These are phyloP conservation scores for Volvariella surrecta DNA, from an alignment of 1,284 basidiomycete genomes.

Conservation along the genomic window DNA sequence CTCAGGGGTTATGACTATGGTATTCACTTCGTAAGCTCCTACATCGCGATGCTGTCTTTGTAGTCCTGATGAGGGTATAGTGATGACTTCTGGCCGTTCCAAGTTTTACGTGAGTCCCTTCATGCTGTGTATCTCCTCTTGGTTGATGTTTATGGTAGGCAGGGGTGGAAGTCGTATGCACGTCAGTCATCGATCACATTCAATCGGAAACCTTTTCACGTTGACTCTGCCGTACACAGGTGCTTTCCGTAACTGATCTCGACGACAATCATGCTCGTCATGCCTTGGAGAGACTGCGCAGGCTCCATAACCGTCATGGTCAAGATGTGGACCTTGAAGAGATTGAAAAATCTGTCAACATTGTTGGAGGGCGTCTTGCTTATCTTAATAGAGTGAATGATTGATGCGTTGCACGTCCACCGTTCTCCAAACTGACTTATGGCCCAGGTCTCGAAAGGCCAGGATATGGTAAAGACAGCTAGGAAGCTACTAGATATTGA, in stretches of 20 bases:
- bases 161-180: slow-evolving; percentile 70
- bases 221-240: slow-evolving; percentile 27
- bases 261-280: slow-evolving; percentile 49
- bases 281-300: slow-evolving; percentile 52
- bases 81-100: slow-evolving; percentile 78
- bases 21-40: slow-evolving; percentile 65
- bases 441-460: slow-evolving; percentile 35
- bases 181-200: slow-evolving; percentile 24
- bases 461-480: slow-evolving; percentile 58
- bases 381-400: slow-evolving; percentile 52
- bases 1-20: slow-evolving; percentile 66
- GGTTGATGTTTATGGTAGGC: slow-evolving; percentile 28
- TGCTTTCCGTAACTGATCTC: slow-evolving; percentile 71
- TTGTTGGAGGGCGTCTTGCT: slow-evolving; percentile 72
- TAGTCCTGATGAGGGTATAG: slow-evolving; percentile 18
- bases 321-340: slow-evolving; percentile 28
- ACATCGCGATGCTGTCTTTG: background rate
- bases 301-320: slow-evolving; percentile 18
- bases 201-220: slow-evolving; percentile 2
- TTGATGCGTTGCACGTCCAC: background rate
- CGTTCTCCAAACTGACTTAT: background rate
- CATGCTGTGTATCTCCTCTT: slow-evolving; percentile 9
- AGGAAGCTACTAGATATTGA: slow-evolving; percentile 58
- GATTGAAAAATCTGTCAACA: slow-evolving; percentile 43
- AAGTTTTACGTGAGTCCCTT: slow-evolving; percentile 44